These are phyloP conservation scores for Fragaria iinumae DNA, from an alignment of 306 rosid genomes.

Conservation along the genomic window DNA sequence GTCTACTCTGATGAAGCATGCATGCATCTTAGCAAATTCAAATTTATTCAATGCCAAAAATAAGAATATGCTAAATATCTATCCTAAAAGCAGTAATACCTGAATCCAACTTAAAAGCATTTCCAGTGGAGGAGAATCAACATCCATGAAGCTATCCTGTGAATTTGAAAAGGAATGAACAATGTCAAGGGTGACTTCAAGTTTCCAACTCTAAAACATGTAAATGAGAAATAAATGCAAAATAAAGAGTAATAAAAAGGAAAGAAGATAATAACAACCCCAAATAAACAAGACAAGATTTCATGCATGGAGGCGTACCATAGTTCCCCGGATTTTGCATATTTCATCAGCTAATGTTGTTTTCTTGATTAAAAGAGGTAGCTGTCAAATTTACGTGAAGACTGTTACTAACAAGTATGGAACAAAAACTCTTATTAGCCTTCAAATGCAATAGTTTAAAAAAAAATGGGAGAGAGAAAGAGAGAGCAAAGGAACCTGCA, in stretches of 20 bases:
- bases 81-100: constrained; percentile 38
- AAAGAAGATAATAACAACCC: neutral
- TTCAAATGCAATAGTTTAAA: constrained; percentile 10
- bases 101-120: constrained; percentile 83
- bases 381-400: constrained; percentile 35
- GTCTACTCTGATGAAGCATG: neutral
- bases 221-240: neutral
- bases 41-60: neutral
- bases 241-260: neutral
- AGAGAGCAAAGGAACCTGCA: constrained; percentile 54
- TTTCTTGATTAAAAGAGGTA: constrained; percentile 83
- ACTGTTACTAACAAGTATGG: constrained; percentile 9
- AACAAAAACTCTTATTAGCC: constrained; percentile 14
- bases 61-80: constrained; percentile 1
- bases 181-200: constrained; percentile 9
- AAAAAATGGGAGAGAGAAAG: constrained; percentile 10
- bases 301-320: constrained; percentile 37
- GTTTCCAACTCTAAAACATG: neutral
- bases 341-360: constrained; percentile 65
- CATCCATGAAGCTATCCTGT: constrained; percentile 47
- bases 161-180: constrained; percentile 12
- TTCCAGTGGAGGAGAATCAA: constrained; percentile 56
- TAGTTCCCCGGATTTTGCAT: constrained; percentile 60
- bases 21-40: neutral
- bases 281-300: constrained; percentile 6